A percentile compares a stretch with the other conserved stretches of the same genome.
Conservation (phyloP, 495 filamentous ascomycete species). For the Daldinia loculata region DNA sequence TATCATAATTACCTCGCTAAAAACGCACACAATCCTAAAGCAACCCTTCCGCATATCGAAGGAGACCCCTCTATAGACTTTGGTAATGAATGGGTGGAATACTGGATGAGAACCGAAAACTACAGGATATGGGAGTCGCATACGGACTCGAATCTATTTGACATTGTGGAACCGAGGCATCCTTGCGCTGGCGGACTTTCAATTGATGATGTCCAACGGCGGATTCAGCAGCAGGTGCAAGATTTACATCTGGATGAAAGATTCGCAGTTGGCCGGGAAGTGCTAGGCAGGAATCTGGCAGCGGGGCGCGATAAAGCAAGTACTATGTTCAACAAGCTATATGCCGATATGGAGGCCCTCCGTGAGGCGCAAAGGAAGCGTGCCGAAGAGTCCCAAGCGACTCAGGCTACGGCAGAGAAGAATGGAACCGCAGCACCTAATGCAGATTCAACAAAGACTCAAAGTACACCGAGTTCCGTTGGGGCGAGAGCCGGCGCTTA, state of each 20-base stretch:
- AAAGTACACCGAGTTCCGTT: conserved; percentile 72
- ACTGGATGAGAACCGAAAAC: conserved; percentile 87
- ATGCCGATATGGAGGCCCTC: conserved; percentile 86
- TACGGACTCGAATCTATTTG: conserved; percentile 87
- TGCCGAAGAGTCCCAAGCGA: conserved; percentile 64
- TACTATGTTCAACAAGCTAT: conserved; percentile 83
- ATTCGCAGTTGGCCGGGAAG: conserved; percentile 78
- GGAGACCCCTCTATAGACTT: conserved; percentile 89
- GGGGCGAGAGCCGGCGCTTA: conserved; percentile 83
- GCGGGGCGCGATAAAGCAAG: conserved; percentile 85
- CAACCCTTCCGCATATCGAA: conserved; percentile 72
- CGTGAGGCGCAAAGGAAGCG: conserved; percentile 80
- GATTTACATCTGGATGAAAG: conserved; percentile 90
- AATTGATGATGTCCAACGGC: conserved; percentile 92
- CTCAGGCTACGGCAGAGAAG: conserved; percentile 44
- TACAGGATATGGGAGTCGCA: conserved; percentile 79
- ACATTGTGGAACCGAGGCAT: conserved; percentile 91
- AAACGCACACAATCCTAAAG: conserved; percentile 65
- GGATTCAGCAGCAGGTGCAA: conserved; percentile 85
- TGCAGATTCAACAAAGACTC: conserved; percentile 70
- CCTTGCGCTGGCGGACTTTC: conserved; percentile 93
- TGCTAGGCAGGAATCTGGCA: conserved; percentile 79
- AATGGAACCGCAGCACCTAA: conserved; percentile 46
- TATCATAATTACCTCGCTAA: conserved; percentile 80
- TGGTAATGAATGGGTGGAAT: conserved; percentile 74